Base-by-base conservation (phyloP, 208 protist species). In the Wallacemonas sp. region DNA sequence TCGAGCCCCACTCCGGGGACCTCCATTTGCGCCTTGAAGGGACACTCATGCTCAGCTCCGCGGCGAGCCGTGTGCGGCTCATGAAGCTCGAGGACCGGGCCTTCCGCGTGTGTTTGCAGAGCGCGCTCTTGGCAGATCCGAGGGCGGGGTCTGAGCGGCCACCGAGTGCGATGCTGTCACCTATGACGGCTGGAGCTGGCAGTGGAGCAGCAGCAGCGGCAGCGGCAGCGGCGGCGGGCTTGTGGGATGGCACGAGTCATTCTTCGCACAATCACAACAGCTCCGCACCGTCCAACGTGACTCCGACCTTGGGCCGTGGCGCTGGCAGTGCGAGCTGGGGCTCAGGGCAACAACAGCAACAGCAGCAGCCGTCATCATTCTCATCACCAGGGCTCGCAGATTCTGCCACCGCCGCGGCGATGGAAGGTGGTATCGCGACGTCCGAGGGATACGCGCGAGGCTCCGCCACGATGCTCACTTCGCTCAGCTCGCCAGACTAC, bases 1-100 rank as follows among this genome's bases (percentile, higher is more conserved):
- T 93, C 53, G 87, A 92, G 59, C 85, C 82, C 8, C 91, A 92
- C 68, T 84, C 83, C 34, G 62, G 70, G 1, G 84, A 87, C n/a
- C 65, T 96, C 58, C 84, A 93, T 33, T 47, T 96, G 56, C 77
- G 82, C 28, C 70, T 96, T 26, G 84, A 93, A 54, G 90, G 90
- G n/a, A 87, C 70, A 26, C 70, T 92, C 14, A 84, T 93, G 84
- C 71, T 80, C 53, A 70, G 70, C 30, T 82, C 77, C 47, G 51
- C 69, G 15, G 27, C 38, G 3, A 75, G 82, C 5, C 60, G 66
- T 5, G 24, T 44, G 21, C 76, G 70, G 27, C 62, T 89, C 0
- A 59, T 72, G 26, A 49, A 70, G 39, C 62, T 92, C 9, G 81
- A 88, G 63, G 77, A 91, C 33, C 70, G 71, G 26, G 76, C 89